These are phyloP conservation scores for Sarocladium strictum DNA, from an alignment of 2,329 filamentous ascomycete genomes.

Conservation along the genomic window DNA sequence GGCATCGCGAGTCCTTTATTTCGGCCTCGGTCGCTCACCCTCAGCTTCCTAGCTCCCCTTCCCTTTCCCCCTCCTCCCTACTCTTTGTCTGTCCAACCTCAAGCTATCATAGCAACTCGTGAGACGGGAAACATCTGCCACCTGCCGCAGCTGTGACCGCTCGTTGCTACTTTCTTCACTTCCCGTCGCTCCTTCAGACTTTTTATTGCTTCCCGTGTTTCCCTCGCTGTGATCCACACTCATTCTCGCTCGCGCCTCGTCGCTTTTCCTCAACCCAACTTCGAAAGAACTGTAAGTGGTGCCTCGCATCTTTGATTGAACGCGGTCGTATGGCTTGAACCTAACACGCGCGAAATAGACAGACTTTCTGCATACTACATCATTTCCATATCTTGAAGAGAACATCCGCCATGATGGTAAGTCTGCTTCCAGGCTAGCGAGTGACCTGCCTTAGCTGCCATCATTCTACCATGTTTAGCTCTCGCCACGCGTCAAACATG, in stretches of 20 bases:
- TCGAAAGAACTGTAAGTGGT: not conserved
- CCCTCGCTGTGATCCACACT: slow-evolving; percentile 4
- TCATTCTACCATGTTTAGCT: not conserved
- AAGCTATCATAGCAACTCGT: not conserved
- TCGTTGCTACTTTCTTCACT: slow-evolving; percentile 11
- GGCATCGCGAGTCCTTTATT: slow-evolving; percentile 7
- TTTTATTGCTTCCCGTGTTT: slow-evolving; percentile 3
- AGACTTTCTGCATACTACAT: slow-evolving; percentile 3
- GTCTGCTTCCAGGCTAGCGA: not conserved
- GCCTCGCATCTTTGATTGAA: not conserved
- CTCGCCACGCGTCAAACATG: too few species aligned
- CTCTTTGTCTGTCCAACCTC: not conserved
- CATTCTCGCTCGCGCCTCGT: slow-evolving; percentile 8
- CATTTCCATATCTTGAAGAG: not conserved
- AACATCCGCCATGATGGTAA: not conserved
- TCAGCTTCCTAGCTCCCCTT: not conserved
- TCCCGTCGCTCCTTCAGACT: slow-evolving; percentile 17
- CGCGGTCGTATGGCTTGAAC: not conserved
- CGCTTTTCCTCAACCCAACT: not conserved
- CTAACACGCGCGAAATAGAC: not conserved
- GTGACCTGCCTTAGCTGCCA: not conserved
- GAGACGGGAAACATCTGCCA: slow-evolving; percentile 9
- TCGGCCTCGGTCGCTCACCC: slow-evolving; percentile 1
- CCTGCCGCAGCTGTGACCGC: slow-evolving; percentile 5
- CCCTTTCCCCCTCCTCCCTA: not conserved